Base-by-base conservation (phyloP, 192 early-diverging fungal species). In the Phycomyces blakesleeanus region DNA sequence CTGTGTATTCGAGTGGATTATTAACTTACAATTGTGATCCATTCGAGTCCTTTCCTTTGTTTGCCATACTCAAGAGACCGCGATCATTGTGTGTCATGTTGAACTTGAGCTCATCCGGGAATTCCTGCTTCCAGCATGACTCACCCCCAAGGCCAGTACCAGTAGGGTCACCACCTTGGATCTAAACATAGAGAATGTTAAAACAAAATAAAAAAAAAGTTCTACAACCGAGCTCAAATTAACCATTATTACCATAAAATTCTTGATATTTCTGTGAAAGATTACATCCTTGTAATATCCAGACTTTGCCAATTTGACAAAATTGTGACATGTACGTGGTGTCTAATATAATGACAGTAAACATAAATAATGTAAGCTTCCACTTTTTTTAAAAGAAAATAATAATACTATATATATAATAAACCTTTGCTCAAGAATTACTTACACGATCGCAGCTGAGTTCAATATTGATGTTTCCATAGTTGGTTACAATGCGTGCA, bases 91-190 rank as follows among this genome's bases (percentile, higher is more conserved):
- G 97, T 14, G 84, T 83, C 34, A 90, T 66, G 53, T 82, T 87
- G 11, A 79, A 71, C 44, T 69, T 71, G 52, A 91, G 78, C 58
- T 93, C 91, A 74, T 91, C 89, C 21, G 75, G 73, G 56, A 93
- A 93, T 25, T 80, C 80, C 24, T 80, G 64, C 24, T 77, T 83
- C 84, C 83, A 91, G 66, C 58, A 81, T 24, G 85, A 90, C 73
- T 85, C 82, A 10, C 97, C 96, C 15, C 95, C 96, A 21, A 85
- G 79, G 5, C 95, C 95, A 0, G 93, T 98, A 11, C 89, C 93
- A 5, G 96, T 95, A 15, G 96, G 96, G 73, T 99, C 96, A 40
- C 94, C 93, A 38, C 94, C 95, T 79, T 99, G 97, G 38, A 99
- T 83, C 72, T 74, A 64, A 44, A 16, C 9, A n/a, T n/a, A 38